Evolutionary conservation across 2,329 filamentous ascomycete species (phyloP), one percentile per base, ranked within the genome.

Genomic region (Alternaria sp.): DNA sequence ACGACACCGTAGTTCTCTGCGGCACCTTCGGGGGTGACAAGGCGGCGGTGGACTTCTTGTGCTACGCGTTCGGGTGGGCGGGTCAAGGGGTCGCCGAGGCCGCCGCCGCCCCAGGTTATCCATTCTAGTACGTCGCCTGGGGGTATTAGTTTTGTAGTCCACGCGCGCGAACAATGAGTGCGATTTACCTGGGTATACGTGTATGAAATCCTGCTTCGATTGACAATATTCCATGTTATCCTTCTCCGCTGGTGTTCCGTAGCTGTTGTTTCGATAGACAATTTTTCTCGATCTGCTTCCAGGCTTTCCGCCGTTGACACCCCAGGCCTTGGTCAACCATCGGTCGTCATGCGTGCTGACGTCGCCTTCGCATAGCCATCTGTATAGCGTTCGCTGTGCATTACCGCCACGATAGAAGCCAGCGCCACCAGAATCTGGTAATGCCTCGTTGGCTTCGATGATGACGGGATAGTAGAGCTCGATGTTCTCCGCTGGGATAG

Each of bases 241-340:
- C 19, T 76, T 73, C 11, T 80, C 77, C 7, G 63, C 69, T 1
- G 72, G 67, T 0, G 75, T 78, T 3, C 76, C 67, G 44, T 80
- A 79, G 45, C 71, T 68, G 21, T 81, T 83, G 57, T 82, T 81
- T 12, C 77, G 72, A 55, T 81, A 84, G 0, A 85, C 62, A 5
- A 80, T 65, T 68, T 85, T 85, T 25, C 75, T 75, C 6, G 81
- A 83, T 6, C 82, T 70, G 7, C 73, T 71, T 2, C 83, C 84
- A 0, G 84, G 83, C 60, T 79, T 79, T 2, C 83, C 82, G 2
- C 83, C 82, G 21, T 83, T 81, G 8, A 85, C 78, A 7, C 83
- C 83, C 83, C 82, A 85, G 5, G 83, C 82, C 67, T 84, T 83
- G 3, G 82, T 83, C 66, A 85, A 78, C 83, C 83, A 85, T 8